Evolutionary conservation across 1,284 basidiomycete species (phyloP), one percentile per base, ranked within the genome.

Genomic region (Porogramme epimiltina): DNA sequence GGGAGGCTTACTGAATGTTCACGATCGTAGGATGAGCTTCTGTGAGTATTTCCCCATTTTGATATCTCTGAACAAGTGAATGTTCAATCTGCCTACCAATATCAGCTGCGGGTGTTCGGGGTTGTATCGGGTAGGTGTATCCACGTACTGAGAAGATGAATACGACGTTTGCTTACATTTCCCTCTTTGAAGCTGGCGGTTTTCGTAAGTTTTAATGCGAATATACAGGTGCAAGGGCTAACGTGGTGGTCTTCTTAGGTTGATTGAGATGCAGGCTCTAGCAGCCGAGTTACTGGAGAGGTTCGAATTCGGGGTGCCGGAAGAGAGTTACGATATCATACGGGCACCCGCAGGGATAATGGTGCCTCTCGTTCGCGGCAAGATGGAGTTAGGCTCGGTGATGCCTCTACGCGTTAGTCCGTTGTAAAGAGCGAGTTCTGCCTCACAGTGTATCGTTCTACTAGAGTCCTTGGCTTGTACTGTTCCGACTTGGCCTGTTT

Each of bases 381-480:
- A 47, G 80, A 78, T 1, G 68, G 78, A 58, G 54, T 66, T 9
- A 70, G 75, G 44, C 72, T 73, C 38, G 76, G 75, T 4, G 23
- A 36, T 56, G 33, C 58, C 49, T 15, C 47, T 59, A 13, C 47
- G 49, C 5, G 37, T 59, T n/a, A n/a, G n/a, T n/a, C n/a, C n/a
- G n/a, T n/a, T n/a, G n/a, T n/a, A n/a, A n/a, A n/a, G n/a, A n/a
- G n/a, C n/a, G n/a, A n/a, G n/a, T n/a, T n/a, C n/a, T n/a, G n/a
- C n/a, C n/a, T n/a, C n/a, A n/a, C n/a, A n/a, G n/a, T n/a, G n/a
- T n/a, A n/a, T n/a, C n/a, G n/a, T n/a, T n/a, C n/a, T n/a, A n/a
- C n/a, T n/a, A n/a, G n/a, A n/a, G n/a, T n/a, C n/a, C n/a, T n/a
- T n/a, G n/a, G n/a, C n/a, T n/a, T n/a, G n/a, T n/a, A n/a, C n/a